A percentile compares a stretch with the other conserved stretches of the same genome.
These are phyloP conservation scores for Neurospora cerealis DNA, from an alignment of 495 filamentous ascomycete genomes.

Conservation along the genomic window DNA sequence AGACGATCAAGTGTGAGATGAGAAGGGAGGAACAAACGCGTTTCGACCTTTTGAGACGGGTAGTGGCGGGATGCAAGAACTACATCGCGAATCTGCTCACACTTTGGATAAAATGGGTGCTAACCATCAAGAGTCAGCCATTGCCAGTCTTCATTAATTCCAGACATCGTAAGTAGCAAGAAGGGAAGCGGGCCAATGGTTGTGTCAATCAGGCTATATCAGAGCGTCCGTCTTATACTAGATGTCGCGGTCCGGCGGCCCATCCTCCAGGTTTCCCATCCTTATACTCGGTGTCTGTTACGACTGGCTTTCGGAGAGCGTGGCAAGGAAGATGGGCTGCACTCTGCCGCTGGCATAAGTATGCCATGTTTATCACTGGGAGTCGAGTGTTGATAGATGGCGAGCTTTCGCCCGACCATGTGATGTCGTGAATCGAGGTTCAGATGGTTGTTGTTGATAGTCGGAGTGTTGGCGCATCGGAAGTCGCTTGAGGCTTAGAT, in stretches of 20 bases:
- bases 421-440: not conserved
- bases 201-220: conserved; percentile 23
- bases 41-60: not conserved
- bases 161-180: conserved; percentile 1
- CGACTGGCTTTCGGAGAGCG: not conserved
- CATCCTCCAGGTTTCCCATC: conserved; percentile 1
- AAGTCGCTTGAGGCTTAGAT: not conserved
- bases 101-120: conserved; percentile 25
- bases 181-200: not conserved
- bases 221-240: conserved; percentile 17
- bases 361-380: not conserved
- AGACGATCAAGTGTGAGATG: not conserved
- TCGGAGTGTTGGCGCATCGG: not conserved
- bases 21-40: not conserved
- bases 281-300: not conserved
- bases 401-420: not conserved
- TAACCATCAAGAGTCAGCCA: conserved; percentile 1
- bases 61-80: not conserved
- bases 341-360: not conserved
- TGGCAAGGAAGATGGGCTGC: not conserved
- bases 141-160: conserved; percentile 18
- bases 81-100: conserved; percentile 10
- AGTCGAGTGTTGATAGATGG: not conserved
- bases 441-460: not conserved
- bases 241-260: conserved; percentile 22